These are phyloP conservation scores for Ceratonia siliqua DNA, from an alignment of 306 rosid genomes.

Conservation along the genomic window DNA sequence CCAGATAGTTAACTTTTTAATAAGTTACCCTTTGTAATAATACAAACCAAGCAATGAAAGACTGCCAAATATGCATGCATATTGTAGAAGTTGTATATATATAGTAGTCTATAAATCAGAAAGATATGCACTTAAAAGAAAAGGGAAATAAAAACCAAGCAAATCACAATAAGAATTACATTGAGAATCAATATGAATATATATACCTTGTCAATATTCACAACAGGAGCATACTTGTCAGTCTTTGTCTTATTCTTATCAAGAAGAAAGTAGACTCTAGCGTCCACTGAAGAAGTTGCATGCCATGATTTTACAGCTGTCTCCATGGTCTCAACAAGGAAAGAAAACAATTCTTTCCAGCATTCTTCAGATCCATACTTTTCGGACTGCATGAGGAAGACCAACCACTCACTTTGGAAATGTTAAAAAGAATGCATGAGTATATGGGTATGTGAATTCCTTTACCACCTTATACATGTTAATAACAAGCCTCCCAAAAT, in stretches of 20 bases:
- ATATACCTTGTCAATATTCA: constrained; percentile 89
- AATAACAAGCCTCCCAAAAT: constrained; percentile 1
- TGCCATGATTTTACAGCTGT: constrained; percentile 90
- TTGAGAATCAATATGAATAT: constrained; percentile 20
- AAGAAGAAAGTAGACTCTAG: constrained; percentile 85
- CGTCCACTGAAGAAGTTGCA: constrained; percentile 80
- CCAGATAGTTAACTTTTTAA: constrained; percentile 5
- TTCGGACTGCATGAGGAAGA: constrained; percentile 65
- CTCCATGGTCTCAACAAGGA: constrained; percentile 93
- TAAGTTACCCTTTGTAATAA: constrained; percentile 1
- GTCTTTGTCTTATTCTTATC: constrained; percentile 81
- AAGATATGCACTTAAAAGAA: not conserved
- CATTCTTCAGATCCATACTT: constrained; percentile 77
- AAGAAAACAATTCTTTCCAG: constrained; percentile 70
- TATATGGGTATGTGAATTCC: constrained; percentile 17
- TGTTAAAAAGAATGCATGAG: constrained; percentile 34
- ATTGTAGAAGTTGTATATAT: constrained; percentile 15
- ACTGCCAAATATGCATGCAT: constrained; percentile 24
- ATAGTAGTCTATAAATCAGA: not conserved
- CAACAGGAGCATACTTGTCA: constrained; percentile 84
- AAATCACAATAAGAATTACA: constrained; percentile 12
- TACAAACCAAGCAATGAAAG: constrained; percentile 14
- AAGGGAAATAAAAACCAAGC: constrained; percentile 3
- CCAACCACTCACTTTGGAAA: constrained; percentile 37
- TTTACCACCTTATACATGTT: constrained; percentile 34